phyloP scores from a whole-genome alignment of 169 alveolate species.

The Cryptosporidium ubiquitum region DNA sequence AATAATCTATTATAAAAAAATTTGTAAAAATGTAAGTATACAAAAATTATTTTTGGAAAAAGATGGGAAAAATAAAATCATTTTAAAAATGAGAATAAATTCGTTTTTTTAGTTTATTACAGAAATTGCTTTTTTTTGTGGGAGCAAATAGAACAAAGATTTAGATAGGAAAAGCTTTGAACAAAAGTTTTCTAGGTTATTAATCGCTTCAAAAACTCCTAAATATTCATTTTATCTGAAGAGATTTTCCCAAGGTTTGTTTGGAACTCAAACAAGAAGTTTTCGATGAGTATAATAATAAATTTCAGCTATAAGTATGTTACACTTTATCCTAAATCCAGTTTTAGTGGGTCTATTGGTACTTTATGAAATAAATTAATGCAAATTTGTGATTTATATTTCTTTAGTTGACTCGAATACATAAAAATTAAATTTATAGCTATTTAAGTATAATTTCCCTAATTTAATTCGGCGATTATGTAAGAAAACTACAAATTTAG shows the following conservation, averaged over 20 bases:
- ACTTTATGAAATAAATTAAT: slow-evolving; percentile 85
- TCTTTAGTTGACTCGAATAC: slow-evolving; percentile 84
- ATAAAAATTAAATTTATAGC: slow-evolving; percentile 78
- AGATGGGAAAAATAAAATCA: background rate
- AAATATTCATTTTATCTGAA: slow-evolving; percentile 88
- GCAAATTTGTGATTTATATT: slow-evolving; percentile 91
- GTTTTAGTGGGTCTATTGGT: slow-evolving; percentile 87
- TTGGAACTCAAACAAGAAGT: slow-evolving; percentile 18
- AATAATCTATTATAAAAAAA: background rate
- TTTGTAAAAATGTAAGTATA: background rate
- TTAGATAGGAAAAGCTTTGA: slow-evolving; percentile 36
- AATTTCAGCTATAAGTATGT: slow-evolving; percentile 83
- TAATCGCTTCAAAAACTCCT: slow-evolving; percentile 83
- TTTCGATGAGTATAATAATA: background rate
- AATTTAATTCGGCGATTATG: background rate
- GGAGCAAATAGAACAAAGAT: slow-evolving; percentile 82
- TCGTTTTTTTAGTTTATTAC: slow-evolving; percentile 78
- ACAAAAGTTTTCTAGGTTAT: slow-evolving; percentile 75
- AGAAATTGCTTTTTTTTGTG: slow-evolving; percentile 81
- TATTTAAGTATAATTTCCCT: slow-evolving; percentile 33
- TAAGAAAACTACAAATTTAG: slow-evolving; percentile 8
- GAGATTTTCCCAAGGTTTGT: slow-evolving; percentile 79
- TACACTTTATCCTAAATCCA: slow-evolving; percentile 86
- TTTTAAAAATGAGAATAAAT: slow-evolving; percentile 43
- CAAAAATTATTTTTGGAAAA: background rate